Percentiles rank a stretch among this genome's conserved stretches.
phyloP scores from a whole-genome alignment of 2,329 filamentous ascomycete species.

The Pseudogymnoascus sp. region DNA sequence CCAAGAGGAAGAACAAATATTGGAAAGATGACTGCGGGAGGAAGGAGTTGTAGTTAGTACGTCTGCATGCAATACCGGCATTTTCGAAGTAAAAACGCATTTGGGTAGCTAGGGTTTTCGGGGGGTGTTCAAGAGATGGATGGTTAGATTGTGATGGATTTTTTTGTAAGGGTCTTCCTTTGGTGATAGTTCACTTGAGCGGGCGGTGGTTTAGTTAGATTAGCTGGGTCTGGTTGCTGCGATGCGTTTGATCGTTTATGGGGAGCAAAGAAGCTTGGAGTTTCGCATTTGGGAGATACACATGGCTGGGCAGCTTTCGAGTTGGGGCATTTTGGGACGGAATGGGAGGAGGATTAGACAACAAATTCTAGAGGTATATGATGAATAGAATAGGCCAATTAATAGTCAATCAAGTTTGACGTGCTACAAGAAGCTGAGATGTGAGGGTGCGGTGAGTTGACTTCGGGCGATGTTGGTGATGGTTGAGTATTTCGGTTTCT shows the following conservation, averaged over 20 bases:
- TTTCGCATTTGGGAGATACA: background rate
- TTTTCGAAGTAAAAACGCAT: background rate
- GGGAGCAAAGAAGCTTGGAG: background rate
- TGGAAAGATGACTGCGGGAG: background rate
- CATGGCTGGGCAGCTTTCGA: background rate
- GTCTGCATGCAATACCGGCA: constrained; percentile 1
- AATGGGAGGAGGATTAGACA: constrained; percentile 7
- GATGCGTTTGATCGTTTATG: background rate
- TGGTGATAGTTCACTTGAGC: background rate
- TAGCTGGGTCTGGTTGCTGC: background rate
- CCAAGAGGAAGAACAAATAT: background rate
- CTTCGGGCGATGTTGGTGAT: background rate
- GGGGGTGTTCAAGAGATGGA: background rate
- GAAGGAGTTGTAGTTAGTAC: background rate
- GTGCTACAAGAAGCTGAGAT: background rate
- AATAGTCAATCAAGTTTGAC: background rate
- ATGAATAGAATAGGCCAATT: constrained; percentile 7
- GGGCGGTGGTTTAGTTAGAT: background rate
- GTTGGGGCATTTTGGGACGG: background rate
- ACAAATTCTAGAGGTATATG: background rate
- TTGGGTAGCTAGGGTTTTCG: background rate
- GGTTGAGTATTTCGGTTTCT: background rate
- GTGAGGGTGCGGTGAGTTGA: background rate
- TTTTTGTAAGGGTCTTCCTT: background rate
- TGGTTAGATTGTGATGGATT: constrained; percentile 2